phyloP scores from a whole-genome alignment of 495 filamentous ascomycete species.

The Tuber brumale region DNA sequence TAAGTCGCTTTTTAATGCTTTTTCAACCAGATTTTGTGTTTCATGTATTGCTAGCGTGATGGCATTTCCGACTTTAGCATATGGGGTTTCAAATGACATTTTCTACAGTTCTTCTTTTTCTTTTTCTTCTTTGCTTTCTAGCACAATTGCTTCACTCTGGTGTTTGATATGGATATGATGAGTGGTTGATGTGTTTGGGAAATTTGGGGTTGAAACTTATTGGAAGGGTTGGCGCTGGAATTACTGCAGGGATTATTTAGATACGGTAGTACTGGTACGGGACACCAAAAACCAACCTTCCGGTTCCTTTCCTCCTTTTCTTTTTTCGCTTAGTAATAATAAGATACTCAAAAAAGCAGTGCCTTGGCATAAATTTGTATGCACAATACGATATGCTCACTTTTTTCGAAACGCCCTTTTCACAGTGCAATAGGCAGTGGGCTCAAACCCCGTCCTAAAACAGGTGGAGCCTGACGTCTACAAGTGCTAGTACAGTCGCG shows the following conservation, averaged over 20 bases:
- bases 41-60: neutral
- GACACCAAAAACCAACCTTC: neutral
- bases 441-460: no score
- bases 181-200: neutral
- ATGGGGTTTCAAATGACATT: neutral
- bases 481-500: no score
- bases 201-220: neutral
- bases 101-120: neutral
- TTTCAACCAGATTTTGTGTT: neutral
- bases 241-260: neutral
- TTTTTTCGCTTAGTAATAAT: neutral
- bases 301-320: no score
- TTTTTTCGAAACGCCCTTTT: neutral
- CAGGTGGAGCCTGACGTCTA: no score
- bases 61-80: neutral
- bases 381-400: neutral
- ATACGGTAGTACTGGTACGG: neutral
- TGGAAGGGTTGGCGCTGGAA: neutral
- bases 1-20: constrained; percentile 3
- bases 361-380: neutral
- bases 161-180: neutral
- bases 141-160: neutral
- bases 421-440: neutral
- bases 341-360: neutral
- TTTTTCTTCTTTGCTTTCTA: neutral